Evolutionary conservation across 768 basidiomycete genomes (phyloP), one percentile per base, ranked within the genome.

Genomic region (Leccinum pellstonianum): DNA sequence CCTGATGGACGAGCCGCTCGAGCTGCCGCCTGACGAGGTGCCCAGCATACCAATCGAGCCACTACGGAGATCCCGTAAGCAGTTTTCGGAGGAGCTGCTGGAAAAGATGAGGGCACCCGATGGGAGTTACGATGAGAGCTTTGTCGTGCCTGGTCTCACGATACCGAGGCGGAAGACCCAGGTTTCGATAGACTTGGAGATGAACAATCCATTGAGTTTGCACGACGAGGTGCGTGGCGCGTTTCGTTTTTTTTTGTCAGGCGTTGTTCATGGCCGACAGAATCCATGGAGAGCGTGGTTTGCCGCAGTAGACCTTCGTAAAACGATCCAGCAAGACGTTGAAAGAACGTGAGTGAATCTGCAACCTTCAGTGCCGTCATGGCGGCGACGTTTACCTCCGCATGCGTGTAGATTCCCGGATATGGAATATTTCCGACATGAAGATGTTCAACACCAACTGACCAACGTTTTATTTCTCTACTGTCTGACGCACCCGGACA

Each of bases 241-340:
- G 23, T 31, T 46, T 49, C 10, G 4, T 5, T 43, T 27, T 38
- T 25, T 38, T 4, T 3, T 21, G 27, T 43, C 15, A 2, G 21
- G 17, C n/a, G 8, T 48, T 17, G 9, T 52, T 59, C 54, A 60
- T 48, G 11, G 4, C 21, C 49, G 12, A 64, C 51, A 95, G 87
- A 97, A 95, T 74, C 95, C 95, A 10, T 99, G 97, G 97, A 90
- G 86, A 65, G 84, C 86, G 51, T 98, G 94, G 93, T 99, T 98
- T 73, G 79, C 86, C 29, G 84, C 93, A 43, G 81, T 95, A 17
- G 97, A 98, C 60, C 77, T 98, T 41, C 82, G 95, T 37, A 94
- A 89, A 70, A 91, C 86, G 12, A 97, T 99, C 52, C 76, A 85
- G 41, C 93, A 97, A 74, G 97, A 99, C 69, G 97, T 99, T 0